Percentiles rank a stretch among this genome's conserved stretches.
Conservation (phyloP, 176 grass and related monocot genomes). For the Musa beccarii region DNA sequence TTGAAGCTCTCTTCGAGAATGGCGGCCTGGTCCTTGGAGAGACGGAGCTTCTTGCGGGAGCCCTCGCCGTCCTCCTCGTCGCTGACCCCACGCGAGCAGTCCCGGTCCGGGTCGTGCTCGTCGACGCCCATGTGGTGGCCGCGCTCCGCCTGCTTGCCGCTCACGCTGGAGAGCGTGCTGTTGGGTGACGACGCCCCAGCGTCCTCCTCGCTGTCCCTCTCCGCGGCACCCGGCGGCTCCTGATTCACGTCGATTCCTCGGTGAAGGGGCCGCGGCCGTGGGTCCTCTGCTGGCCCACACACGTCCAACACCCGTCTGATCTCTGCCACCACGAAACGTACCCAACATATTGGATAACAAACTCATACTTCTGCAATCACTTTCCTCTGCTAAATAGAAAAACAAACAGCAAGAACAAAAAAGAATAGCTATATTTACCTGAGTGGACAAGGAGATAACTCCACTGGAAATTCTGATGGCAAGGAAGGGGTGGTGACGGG, state of each 20-base stretch:
- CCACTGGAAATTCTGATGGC: not conserved
- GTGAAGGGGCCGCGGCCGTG: not conserved
- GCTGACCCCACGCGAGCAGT: constrained; percentile 17
- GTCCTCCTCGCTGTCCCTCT: constrained; percentile 33
- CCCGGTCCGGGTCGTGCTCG: not conserved
- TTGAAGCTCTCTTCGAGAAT: constrained; percentile 67
- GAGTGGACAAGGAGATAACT: not conserved
- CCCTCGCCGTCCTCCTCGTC: constrained; percentile 58
- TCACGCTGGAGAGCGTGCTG: constrained; percentile 10
- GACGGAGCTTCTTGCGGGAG: constrained; percentile 54
- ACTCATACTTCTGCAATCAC: not conserved
- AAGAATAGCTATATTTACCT: not conserved
- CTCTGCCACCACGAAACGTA: not conserved
- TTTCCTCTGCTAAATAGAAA: not conserved
- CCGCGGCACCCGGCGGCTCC: constrained; percentile 20
- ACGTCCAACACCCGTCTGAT: not conserved
- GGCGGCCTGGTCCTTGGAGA: constrained; percentile 56
- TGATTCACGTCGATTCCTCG: constrained; percentile 77
- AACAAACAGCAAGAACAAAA: not conserved
- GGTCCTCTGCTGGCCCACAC: not conserved
- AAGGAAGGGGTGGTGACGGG: not conserved
- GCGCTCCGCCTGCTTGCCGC: constrained; percentile 9
- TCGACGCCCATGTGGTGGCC: not conserved
- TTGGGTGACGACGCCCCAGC: constrained; percentile 5
- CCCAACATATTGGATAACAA: not conserved